Percentiles rank a stretch among this genome's conserved stretches.
Evolutionary conservation across 1,284 basidiomycete genomes (phyloP).

Genomic region (Abortiporus biennis): DNA sequence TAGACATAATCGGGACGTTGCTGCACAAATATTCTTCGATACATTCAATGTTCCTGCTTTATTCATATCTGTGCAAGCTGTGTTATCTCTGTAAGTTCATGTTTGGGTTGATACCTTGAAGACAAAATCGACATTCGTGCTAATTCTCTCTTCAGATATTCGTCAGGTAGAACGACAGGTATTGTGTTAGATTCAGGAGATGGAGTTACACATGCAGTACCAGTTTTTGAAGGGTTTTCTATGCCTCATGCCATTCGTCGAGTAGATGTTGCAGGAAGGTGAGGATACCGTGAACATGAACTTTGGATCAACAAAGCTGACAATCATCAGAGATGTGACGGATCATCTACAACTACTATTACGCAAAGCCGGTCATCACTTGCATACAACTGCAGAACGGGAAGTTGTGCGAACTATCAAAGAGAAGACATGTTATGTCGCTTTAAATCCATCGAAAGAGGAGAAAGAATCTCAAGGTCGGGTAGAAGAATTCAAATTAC

Average conservation of each 20-base stretch:
- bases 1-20: slow-evolving; percentile 88
- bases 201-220: slow-evolving; percentile 98
- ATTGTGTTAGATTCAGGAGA: slow-evolving; percentile 99
- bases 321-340: slow-evolving; percentile 89
- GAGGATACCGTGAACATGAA: too few species aligned
- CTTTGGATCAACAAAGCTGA: too few species aligned
- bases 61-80: slow-evolving; percentile 96
- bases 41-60: slow-evolving; percentile 99
- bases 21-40: slow-evolving; percentile 98
- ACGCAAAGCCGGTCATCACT: slow-evolving; percentile 90
- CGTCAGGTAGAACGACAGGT: slow-evolving; percentile 97
- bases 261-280: slow-evolving; percentile 95
- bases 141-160: slow-evolving; percentile 62
- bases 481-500: slow-evolving; percentile 88
- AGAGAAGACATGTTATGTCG: slow-evolving; percentile 96
- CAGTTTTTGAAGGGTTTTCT: slow-evolving; percentile 98
- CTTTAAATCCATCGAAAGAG: slow-evolving; percentile 87
- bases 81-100: slow-evolving; percentile 79
- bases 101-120: not conserved
- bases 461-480: slow-evolving; percentile 84
- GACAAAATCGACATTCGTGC: slow-evolving; percentile 11
- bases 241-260: slow-evolving; percentile 98
- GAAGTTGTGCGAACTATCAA: slow-evolving; percentile 98
- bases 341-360: slow-evolving; percentile 93
- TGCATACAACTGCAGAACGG: slow-evolving; percentile 95